Conservation (phyloP, 495 filamentous ascomycete genomes). For the Penicillium subrubescens region DNA sequence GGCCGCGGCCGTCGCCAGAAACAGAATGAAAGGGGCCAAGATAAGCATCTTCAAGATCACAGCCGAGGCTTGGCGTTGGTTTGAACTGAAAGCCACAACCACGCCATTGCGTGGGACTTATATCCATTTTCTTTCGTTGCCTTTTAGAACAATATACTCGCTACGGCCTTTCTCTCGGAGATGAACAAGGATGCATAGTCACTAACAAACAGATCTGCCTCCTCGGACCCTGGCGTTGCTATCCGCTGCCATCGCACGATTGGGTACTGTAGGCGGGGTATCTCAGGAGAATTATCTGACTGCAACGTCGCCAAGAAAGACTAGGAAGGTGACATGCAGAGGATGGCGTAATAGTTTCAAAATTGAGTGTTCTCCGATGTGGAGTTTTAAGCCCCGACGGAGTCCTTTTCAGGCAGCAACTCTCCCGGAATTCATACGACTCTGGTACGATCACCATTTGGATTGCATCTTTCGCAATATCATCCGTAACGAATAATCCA, state of each 20-base stretch:
- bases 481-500: too few species aligned
- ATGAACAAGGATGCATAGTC: background rate
- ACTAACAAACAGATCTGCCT: background rate
- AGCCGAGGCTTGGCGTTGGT: background rate
- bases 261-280: slow-evolving; percentile 11
- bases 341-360: background rate
- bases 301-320: slow-evolving; percentile 23
- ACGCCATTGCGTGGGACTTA: background rate
- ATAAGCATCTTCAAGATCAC: background rate
- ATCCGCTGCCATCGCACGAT: slow-evolving; percentile 3
- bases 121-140: background rate
- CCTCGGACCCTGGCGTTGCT: background rate
- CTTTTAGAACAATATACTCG: background rate
- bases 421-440: background rate
- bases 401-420: background rate
- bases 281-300: background rate
- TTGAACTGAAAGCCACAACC: background rate
- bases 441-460: background rate
- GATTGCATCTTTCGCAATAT: too few species aligned
- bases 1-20: slow-evolving; percentile 14
- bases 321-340: slow-evolving; percentile 18
- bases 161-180: background rate
- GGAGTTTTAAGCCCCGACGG: background rate
- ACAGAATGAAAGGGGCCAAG: background rate
- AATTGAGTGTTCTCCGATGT: background rate